These are phyloP conservation scores for Quercus agrifolia DNA, from an alignment of 306 rosid species.

Conservation along the genomic window DNA sequence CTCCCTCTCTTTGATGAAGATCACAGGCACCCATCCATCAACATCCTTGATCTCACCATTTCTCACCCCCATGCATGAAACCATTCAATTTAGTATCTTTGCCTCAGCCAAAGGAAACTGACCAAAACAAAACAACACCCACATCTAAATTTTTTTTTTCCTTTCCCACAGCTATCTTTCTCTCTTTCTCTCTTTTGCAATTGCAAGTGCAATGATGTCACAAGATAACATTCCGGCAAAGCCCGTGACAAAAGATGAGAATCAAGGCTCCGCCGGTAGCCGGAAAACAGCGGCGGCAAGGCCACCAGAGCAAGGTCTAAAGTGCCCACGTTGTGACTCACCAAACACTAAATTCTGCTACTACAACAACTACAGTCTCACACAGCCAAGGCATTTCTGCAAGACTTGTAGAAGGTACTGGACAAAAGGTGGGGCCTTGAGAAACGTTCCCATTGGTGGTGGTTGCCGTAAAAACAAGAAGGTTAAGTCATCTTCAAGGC, in stretches of 20 bases:
- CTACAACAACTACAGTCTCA: conserved; percentile 95
- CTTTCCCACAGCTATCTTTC: conserved; percentile 3
- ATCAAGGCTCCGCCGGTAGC: conserved; percentile 35
- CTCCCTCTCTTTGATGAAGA: conserved; percentile 56
- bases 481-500: conserved; percentile 51
- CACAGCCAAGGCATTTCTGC: conserved; percentile 95
- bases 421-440: conserved; percentile 92
- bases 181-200: background rate
- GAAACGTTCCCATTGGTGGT: conserved; percentile 91
- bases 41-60: conserved; percentile 24
- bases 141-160: background rate
- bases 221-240: conserved; percentile 38
- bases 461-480: conserved; percentile 93
- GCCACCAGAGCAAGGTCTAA: conserved; percentile 47
- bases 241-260: conserved; percentile 28
- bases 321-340: conserved; percentile 88
- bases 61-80: conserved; percentile 59
- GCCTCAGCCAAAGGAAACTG: conserved; percentile 60
- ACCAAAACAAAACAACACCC: conserved; percentile 6
- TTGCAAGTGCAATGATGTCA: conserved; percentile 40
- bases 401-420: conserved; percentile 94
- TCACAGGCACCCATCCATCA: conserved; percentile 68
- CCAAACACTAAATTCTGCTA: conserved; percentile 96
- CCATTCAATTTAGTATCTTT: conserved; percentile 60
- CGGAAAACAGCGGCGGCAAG: conserved; percentile 32